These are phyloP conservation scores for Paxillus rubicundulus DNA, from an alignment of 768 basidiomycete species.

Conservation along the genomic window DNA sequence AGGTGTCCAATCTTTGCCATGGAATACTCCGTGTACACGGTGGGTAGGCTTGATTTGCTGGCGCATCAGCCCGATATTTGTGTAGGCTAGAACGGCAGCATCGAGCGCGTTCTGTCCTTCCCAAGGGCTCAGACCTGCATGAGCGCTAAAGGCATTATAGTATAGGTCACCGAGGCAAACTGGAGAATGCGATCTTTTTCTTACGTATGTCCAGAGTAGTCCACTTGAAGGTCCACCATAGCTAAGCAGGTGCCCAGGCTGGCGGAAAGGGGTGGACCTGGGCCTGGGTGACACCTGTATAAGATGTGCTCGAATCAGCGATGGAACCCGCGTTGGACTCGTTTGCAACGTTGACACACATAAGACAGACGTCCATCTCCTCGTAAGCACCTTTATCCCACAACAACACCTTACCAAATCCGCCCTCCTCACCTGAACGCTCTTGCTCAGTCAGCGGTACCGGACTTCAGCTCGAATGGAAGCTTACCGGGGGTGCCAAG, in stretches of 20 bases:
- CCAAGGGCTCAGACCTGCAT: slow-evolving; percentile 80
- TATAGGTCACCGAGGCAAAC: not conserved
- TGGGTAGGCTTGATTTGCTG: slow-evolving; percentile 79
- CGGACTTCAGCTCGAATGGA: not conserved
- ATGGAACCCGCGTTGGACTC: not conserved
- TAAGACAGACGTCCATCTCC: slow-evolving; percentile 74
- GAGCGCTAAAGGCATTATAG: slow-evolving; percentile 48
- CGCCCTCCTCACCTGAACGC: slow-evolving; percentile 70
- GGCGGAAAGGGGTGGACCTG: slow-evolving; percentile 68
- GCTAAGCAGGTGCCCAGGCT: slow-evolving; percentile 67
- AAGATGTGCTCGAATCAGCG: not conserved
- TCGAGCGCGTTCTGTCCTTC: slow-evolving; percentile 82
- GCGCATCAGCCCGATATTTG: slow-evolving; percentile 71
- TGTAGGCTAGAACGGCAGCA: slow-evolving; percentile 84
- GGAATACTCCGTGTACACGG: slow-evolving; percentile 78
- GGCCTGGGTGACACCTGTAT: slow-evolving; percentile 76
- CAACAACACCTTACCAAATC: slow-evolving; percentile 68
- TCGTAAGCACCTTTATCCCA: slow-evolving; percentile 71
- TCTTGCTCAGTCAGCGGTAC: not conserved
- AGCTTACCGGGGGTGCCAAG: slow-evolving; percentile 73
- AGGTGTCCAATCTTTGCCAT: slow-evolving; percentile 71
- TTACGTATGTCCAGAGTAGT: slow-evolving; percentile 75
- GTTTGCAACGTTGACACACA: slow-evolving; percentile 40
- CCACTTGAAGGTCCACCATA: slow-evolving; percentile 54
- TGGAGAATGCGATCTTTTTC: slow-evolving; percentile 5